A percentile compares a stretch with the other conserved stretches of the same genome.
These are phyloP conservation scores for Artemisia princeps DNA, from an alignment of 140 eudicot genomes.

Conservation along the genomic window DNA sequence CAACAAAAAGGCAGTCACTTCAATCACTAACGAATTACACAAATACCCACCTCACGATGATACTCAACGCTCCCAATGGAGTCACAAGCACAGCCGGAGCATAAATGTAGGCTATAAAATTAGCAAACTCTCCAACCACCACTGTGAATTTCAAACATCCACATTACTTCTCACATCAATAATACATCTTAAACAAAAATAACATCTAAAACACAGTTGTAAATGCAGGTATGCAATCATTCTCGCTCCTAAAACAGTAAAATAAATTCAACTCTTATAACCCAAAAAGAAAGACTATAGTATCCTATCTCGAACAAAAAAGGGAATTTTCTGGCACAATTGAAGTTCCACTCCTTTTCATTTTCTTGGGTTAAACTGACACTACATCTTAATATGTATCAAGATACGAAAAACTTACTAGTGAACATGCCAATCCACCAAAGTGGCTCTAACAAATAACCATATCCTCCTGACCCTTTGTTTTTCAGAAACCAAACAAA, in stretches of 20 bases:
- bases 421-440: conserved; percentile 72
- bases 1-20: background rate
- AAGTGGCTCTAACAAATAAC: conserved; percentile 50
- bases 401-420: conserved; percentile 32
- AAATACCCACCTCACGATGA: conserved; percentile 57
- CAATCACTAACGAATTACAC: background rate
- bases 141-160: conserved; percentile 29
- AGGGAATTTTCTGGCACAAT: no score
- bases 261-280: no score
- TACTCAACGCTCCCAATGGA: conserved; percentile 77
- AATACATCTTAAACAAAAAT: background rate
- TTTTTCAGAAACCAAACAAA: background rate
- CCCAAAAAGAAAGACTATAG: no score
- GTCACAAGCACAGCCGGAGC: conserved; percentile 90
- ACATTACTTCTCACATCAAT: no score
- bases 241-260: no score
- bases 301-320: no score
- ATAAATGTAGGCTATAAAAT: conserved; percentile 70
- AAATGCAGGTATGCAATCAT: no score
- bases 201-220: background rate
- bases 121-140: conserved; percentile 76
- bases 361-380: no score
- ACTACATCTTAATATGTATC: no score
- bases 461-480: conserved; percentile 56
- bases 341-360: no score